Conservation (phyloP, 108 stramenopile species). For the Pelagomonas calceolata region DNA sequence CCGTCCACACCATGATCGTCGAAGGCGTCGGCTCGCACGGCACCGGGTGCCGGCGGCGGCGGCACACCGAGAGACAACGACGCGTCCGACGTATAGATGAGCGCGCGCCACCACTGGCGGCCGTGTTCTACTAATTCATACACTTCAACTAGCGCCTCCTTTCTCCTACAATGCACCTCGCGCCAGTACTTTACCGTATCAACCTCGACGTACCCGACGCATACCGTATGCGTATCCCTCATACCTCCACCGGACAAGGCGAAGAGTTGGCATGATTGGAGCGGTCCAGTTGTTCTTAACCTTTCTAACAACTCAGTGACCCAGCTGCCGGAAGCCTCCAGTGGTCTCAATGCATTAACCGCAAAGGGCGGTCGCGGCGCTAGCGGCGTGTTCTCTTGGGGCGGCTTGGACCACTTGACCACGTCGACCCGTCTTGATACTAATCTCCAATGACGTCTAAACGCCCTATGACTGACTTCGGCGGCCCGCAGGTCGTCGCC, state of each 20-base stretch:
- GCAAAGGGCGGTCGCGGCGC: too few species aligned
- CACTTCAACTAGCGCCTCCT: slow-evolving; percentile 8
- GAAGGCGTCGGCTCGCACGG: too few species aligned
- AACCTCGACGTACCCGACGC: too few species aligned
- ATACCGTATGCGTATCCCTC: too few species aligned
- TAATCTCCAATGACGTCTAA: slow-evolving; percentile 1
- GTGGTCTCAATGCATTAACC: too few species aligned
- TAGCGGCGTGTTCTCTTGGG: not conserved
- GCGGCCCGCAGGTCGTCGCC: slow-evolving; percentile 8
- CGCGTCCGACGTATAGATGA: slow-evolving; percentile 14
- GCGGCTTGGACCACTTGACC: slow-evolving; percentile 1
- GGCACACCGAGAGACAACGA: not conserved
- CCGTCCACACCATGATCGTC: too few species aligned
- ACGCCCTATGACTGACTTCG: slow-evolving; percentile 4
- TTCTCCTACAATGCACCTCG: not conserved
- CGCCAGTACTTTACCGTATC: not conserved
- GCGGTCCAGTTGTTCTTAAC: too few species aligned
- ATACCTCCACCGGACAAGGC: too few species aligned
- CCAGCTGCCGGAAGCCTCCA: not conserved
- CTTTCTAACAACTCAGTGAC: not conserved
- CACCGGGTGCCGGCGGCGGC: too few species aligned
- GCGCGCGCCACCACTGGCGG: slow-evolving; percentile 17
- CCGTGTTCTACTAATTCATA: slow-evolving; percentile 24
- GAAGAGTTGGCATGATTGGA: too few species aligned
- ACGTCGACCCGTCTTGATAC: slow-evolving; percentile 7